Base-by-base conservation (phyloP, 2,329 filamentous ascomycete genomes). In the Aspergillus uvarum region DNA sequence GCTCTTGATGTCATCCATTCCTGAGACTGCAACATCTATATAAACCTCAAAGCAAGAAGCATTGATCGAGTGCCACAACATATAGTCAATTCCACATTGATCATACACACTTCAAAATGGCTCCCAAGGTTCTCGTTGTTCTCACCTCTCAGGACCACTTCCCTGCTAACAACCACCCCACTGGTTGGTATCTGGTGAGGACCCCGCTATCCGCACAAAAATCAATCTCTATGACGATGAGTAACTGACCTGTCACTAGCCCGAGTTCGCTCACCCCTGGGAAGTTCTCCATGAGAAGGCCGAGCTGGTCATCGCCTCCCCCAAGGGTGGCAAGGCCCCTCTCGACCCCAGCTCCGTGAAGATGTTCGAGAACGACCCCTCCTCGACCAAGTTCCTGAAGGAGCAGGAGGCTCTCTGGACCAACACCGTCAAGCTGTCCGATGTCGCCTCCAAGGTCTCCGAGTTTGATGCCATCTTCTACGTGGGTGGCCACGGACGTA, bases 171-270 rank as follows among this genome's bases (percentile, higher is more conserved):
- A 73, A 73, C 62, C 74, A 77, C 58, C 82, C 83, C 8, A 90
- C 88, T 0, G 89, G 89, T 64, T 91, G 89, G 89, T 91, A 85
- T 71, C 78, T 91, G 68, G 86, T 88, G 77, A 51, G 68, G 47
- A 24, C 32, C 31, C 11, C 21, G 24, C 21, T 32, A 26, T 47
- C 32, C 8, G 44, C 12, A 26, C 14, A 50, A 31, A 51, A 6
- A 31, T 29, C 48, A 7, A 50, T 6, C 2, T 29, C 19, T 11
- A 12, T 26, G 26, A 29, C 26, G 26, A 29, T 8, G 7, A 29
- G 29, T 44, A 56, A 53, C 60, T 47, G 32, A 29, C 0, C 16
- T 11, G 16, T 11, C 16, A 11, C 61, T 54, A 82, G 80, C 78
- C 68, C 3, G 87, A 89, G 70, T 79, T 89, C 58, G 83, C 87